Percentiles rank a stretch among this genome's conserved stretches.
Evolutionary conservation across 768 basidiomycete genomes (phyloP).

Genomic region (Harrya chromipes): DNA sequence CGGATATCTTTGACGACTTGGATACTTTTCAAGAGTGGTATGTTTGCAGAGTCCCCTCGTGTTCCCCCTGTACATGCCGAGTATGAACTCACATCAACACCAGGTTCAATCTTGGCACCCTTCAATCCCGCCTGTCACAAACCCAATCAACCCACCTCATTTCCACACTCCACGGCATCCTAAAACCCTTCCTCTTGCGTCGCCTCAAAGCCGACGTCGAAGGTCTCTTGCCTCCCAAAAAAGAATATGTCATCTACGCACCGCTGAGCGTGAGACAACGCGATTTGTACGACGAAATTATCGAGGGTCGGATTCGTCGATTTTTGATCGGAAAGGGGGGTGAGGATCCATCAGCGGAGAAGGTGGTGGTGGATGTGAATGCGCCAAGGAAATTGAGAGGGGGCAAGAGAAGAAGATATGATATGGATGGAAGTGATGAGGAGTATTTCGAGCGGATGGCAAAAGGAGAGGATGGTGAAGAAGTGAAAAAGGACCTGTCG

Average conservation of each 20-base stretch:
- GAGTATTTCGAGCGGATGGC: constrained; percentile 66
- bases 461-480: constrained; percentile 40
- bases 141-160: constrained; percentile 67
- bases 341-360: constrained; percentile 18
- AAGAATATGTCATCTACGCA: constrained; percentile 92
- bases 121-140: constrained; percentile 53
- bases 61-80: neutral
- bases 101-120: constrained; percentile 71
- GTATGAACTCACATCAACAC: constrained; percentile 3
- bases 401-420: constrained; percentile 45
- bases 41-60: constrained; percentile 10
- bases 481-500: constrained; percentile 40
- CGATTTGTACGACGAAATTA: constrained; percentile 79
- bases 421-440: constrained; percentile 54
- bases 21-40: constrained; percentile 90
- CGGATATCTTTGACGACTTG: constrained; percentile 88
- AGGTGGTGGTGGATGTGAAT: constrained; percentile 30
- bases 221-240: constrained; percentile 79
- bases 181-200: constrained; percentile 93
- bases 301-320: constrained; percentile 66
- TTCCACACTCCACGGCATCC: constrained; percentile 78
- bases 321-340: constrained; percentile 47
- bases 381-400: constrained; percentile 34
- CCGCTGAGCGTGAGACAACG: constrained; percentile 81
- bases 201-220: constrained; percentile 89